Conservation (phyloP, 441 rosid genomes). For the Erodium texanum region DNA sequence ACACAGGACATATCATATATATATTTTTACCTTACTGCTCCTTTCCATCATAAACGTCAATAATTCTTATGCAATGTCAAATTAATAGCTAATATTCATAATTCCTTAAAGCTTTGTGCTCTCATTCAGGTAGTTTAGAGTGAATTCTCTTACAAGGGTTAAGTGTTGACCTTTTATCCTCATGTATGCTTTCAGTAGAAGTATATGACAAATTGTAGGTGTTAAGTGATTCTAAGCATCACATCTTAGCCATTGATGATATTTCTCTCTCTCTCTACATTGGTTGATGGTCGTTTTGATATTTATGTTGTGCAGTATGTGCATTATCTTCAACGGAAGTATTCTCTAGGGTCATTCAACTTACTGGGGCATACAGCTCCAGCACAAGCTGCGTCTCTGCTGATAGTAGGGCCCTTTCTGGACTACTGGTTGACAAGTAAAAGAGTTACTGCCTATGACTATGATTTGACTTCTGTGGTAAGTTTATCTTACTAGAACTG, state of each 20-base stretch:
- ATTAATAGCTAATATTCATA: not conserved
- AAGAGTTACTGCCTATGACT: constrained; percentile 49
- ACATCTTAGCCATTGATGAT: not conserved
- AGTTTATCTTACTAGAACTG: constrained; percentile 16
- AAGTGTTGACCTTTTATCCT: not conserved
- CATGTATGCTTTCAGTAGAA: not conserved
- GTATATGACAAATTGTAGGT: not conserved
- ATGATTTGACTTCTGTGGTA: constrained; percentile 47
- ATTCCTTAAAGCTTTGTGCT: not conserved
- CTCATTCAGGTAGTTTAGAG: not conserved
- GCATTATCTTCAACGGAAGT: constrained; percentile 60
- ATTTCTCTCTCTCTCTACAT: not conserved
- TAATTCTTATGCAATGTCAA: not conserved
- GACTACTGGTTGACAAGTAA: constrained; percentile 61
- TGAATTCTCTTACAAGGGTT: not conserved
- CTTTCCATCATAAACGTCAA: not conserved
- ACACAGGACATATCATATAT: not conserved
- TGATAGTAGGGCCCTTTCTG: constrained; percentile 57
- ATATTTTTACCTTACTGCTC: not conserved
- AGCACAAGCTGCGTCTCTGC: constrained; percentile 62
- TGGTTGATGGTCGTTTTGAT: not conserved
- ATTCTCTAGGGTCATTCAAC: constrained; percentile 59
- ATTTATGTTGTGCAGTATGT: constrained; percentile 42
- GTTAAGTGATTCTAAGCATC: constrained; percentile 1
- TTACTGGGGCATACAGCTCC: constrained; percentile 76